Conservation (phyloP, 768 basidiomycete genomes). For the Xanthoconium stramineum region DNA sequence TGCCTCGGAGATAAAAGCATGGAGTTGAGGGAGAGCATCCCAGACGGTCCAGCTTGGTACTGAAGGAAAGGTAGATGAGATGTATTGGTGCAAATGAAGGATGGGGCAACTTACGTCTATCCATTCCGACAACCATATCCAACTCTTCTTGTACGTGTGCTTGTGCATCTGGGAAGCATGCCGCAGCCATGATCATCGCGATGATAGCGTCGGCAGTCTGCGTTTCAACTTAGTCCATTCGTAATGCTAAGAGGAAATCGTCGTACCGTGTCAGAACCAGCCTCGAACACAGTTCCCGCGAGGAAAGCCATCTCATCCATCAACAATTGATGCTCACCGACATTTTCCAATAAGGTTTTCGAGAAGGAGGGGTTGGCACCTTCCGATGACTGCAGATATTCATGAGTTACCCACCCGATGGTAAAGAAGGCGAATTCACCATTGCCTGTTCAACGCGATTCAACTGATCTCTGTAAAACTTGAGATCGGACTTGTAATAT, state of each 20-base stretch:
- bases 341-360: constrained; percentile 50
- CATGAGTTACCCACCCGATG: background rate
- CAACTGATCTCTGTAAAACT: constrained; percentile 49
- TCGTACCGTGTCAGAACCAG: constrained; percentile 53
- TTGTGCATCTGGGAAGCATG: constrained; percentile 51
- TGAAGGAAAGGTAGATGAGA: constrained; percentile 3
- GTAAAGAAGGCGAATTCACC: constrained; percentile 24
- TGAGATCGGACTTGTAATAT: constrained; percentile 50
- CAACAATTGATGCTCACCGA: constrained; percentile 45
- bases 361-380: constrained; percentile 40
- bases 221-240: background rate
- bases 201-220: constrained; percentile 26
- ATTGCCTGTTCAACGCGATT: constrained; percentile 41
- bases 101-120: constrained; percentile 16
- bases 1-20: constrained; percentile 36
- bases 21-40: constrained; percentile 32
- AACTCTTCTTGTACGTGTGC: constrained; percentile 49
- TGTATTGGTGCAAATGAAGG: background rate
- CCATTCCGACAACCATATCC: constrained; percentile 46
- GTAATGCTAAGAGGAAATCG: background rate
- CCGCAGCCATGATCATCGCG: constrained; percentile 49
- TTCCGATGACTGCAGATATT: constrained; percentile 8
- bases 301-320: constrained; percentile 56
- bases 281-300: constrained; percentile 58
- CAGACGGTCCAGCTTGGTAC: constrained; percentile 38